Evolutionary conservation across 345 rosid genomes (phyloP), one percentile per base, ranked within the genome.

Genomic region (Boechera retrofracta): DNA sequence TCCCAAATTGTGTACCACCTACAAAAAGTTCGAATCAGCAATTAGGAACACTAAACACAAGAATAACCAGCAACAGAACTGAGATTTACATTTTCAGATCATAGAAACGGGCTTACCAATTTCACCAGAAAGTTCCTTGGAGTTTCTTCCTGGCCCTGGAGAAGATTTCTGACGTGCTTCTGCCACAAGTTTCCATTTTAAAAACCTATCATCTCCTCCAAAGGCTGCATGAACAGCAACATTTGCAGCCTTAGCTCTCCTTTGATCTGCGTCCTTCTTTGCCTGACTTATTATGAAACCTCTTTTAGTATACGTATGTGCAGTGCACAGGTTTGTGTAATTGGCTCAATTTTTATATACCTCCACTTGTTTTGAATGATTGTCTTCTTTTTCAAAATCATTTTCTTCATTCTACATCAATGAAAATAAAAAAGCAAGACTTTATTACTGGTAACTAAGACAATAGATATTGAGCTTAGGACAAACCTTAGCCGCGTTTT

Each of bases 121-220:
- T 71, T 85, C 70, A 67, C 68, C 31, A 66, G 69, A 80, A 72
- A 82, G 79, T 67, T 84, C 91, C 72, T 63, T 86, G 42, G 51
- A 12, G 53, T 77, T 79, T 81, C 57, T 83, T 76, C 81, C 87
- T 51, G 76, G 44, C 18, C 78, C 62, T 77, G 87, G 76, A 66
- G 58, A 71, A 58, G 82, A 71, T 86, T 85, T 88, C 82, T 88
- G 90, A 55, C 91, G 91, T 1, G 88, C 94, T 86, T 90, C 95
- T 65, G 94, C 99, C 97, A 89, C 89, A 64, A 88, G 86, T 81
- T 89, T 96, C 99, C 98, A 92, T 86, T 90, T 95, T n/a, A 88
- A 87, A 51, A 89, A 64, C 90, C 79, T 64, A 84, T 92, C 90
- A 70, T 86, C 90, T 75, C 94, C 99, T 69, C 99, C 97, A 69